phyloP scores from a whole-genome alignment of 2,329 filamentous ascomycete species.

The Cadophora luteo-olivacea region DNA sequence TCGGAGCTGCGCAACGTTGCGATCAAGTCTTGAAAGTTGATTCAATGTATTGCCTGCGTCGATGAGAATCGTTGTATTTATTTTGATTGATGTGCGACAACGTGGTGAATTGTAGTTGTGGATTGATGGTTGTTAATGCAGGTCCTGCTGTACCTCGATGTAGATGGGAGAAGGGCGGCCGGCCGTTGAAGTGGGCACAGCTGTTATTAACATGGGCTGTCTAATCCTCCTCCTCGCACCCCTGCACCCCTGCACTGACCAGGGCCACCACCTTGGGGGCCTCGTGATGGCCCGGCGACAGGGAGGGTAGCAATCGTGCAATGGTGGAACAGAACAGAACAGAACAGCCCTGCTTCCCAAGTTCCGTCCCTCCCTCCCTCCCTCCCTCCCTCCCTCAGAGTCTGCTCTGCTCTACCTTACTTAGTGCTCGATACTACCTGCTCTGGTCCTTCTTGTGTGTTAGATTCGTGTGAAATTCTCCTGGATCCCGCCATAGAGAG shows the following conservation, averaged over 20 bases:
- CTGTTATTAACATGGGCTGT: constrained; percentile 29
- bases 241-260: constrained; percentile 1
- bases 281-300: constrained; percentile 23
- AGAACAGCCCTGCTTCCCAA: not conserved
- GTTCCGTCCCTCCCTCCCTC: no score
- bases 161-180: constrained; percentile 20
- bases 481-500: not conserved
- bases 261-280: constrained; percentile 2
- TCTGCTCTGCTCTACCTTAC: not conserved
- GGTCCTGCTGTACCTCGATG: constrained; percentile 19
- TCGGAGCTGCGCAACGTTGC: constrained; percentile 25
- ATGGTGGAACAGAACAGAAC: constrained; percentile 14
- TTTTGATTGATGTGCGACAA: constrained; percentile 24
- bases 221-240: constrained; percentile 7
- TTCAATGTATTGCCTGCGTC: constrained; percentile 4
- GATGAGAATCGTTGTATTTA: constrained; percentile 26
- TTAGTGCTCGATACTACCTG: constrained; percentile 5
- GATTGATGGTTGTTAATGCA: constrained; percentile 22
- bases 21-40: constrained; percentile 3
- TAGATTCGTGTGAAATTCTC: not conserved
- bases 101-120: constrained; percentile 24
- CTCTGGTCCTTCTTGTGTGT: constrained; percentile 1
- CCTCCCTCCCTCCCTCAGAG: not conserved
- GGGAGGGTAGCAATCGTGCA: constrained; percentile 6
- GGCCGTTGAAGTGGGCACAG: constrained; percentile 24